Conservation (phyloP, 129 eudicot species). For the Pulicaria dysenterica region DNA sequence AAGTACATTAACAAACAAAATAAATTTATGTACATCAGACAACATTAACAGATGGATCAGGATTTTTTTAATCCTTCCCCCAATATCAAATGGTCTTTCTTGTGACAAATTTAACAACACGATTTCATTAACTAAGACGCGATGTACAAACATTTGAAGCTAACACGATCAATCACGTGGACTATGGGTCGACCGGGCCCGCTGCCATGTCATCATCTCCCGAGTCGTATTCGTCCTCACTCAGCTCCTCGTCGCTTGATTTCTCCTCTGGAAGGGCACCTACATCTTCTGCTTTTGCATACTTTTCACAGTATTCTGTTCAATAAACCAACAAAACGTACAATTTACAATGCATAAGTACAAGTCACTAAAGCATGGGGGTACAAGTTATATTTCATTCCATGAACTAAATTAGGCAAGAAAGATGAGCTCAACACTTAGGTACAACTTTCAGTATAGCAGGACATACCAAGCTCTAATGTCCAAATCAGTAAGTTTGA, state of each 20-base stretch:
- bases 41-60: constrained; percentile 27
- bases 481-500: constrained; percentile 6
- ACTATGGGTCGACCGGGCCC: constrained; percentile 83
- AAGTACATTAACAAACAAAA: constrained; percentile 11
- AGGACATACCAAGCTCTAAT: not conserved
- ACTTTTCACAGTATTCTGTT: constrained; percentile 80
- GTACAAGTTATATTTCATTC: constrained; percentile 4
- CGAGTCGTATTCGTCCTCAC: constrained; percentile 72
- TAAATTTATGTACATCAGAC: constrained; percentile 53
- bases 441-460: not conserved
- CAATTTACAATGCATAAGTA: constrained; percentile 17
- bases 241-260: constrained; percentile 82
- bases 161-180: not conserved
- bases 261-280: constrained; percentile 78
- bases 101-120: constrained; percentile 25
- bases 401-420: not conserved
- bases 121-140: constrained; percentile 28
- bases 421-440: not conserved
- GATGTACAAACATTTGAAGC: constrained; percentile 46
- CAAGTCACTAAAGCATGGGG: not conserved
- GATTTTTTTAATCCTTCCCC: constrained; percentile 48
- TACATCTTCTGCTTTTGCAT: constrained; percentile 84
- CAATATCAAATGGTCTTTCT: constrained; percentile 38
- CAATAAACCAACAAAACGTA: constrained; percentile 6
- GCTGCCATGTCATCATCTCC: constrained; percentile 82